phyloP scores from a whole-genome alignment of 129 eudicot species.

The Flaveria robusta region DNA sequence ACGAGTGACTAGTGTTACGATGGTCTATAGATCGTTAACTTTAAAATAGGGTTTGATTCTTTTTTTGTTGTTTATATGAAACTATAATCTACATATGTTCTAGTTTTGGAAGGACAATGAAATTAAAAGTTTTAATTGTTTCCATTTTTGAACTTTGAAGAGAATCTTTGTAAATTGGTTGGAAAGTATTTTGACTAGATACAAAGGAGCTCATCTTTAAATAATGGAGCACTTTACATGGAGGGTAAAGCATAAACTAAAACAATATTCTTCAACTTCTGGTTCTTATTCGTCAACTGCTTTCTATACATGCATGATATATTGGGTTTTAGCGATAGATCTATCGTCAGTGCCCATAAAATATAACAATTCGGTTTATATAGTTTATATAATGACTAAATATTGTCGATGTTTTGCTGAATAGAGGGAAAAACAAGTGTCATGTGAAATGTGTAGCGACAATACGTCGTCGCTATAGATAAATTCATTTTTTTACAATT shows the following conservation, averaged over 20 bases:
- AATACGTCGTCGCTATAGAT: too few species aligned
- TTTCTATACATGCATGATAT: background rate
- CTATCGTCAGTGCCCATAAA: too few species aligned
- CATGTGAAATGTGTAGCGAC: too few species aligned
- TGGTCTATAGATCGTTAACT: background rate
- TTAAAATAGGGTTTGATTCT: background rate
- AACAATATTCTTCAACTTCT: constrained; percentile 16
- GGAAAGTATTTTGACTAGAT: constrained; percentile 20
- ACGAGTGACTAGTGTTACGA: constrained; percentile 22
- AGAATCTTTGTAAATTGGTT: constrained; percentile 9
- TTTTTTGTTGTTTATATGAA: constrained; percentile 15
- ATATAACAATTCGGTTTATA: too few species aligned
- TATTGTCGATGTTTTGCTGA: too few species aligned
- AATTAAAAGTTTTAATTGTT: constrained; percentile 16
- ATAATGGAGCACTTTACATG: constrained; percentile 10
- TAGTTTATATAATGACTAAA: too few species aligned
- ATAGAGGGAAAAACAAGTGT: too few species aligned
- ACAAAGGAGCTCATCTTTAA: constrained; percentile 19
- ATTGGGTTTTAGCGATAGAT: too few species aligned
- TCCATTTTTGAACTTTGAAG: constrained; percentile 5
- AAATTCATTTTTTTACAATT: too few species aligned
- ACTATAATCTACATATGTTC: background rate
- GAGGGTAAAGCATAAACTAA: constrained; percentile 7
- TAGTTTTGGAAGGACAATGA: constrained; percentile 22
- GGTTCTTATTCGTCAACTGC: constrained; percentile 20